A percentile compares a stretch with the other conserved stretches of the same genome.
Conservation (phyloP, 306 rosid genomes). For the Quercus aquifolioides region DNA sequence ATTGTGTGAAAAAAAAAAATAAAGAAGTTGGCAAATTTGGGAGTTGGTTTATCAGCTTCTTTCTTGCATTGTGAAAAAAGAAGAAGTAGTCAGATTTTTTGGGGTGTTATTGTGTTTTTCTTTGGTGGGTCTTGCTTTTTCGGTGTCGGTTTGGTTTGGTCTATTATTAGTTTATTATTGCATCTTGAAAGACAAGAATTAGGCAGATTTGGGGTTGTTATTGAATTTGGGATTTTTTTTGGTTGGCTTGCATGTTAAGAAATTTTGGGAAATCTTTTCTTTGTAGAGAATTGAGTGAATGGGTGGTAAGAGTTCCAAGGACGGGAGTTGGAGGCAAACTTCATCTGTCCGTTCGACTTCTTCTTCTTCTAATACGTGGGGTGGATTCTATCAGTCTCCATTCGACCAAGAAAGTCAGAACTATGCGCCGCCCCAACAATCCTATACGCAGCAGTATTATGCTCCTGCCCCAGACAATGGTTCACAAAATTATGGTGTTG, state of each 20-base stretch:
- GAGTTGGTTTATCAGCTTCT: neutral
- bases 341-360: conserved; percentile 45
- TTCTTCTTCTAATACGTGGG: neutral
- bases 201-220: neutral
- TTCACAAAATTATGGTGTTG: conserved; percentile 6
- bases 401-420: conserved; percentile 42
- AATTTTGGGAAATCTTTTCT: neutral
- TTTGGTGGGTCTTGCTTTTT: neutral
- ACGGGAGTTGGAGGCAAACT: conserved; percentile 37
- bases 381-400: conserved; percentile 30
- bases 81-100: neutral
- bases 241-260: conserved; percentile 9
- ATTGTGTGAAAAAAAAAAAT: neutral
- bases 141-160: neutral
- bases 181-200: neutral
- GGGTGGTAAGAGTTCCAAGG: conserved; percentile 76
- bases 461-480: conserved; percentile 17
- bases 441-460: conserved; percentile 37
- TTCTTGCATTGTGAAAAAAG: neutral
- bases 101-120: conserved; percentile 6
- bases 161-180: neutral
- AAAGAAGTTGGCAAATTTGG: neutral
- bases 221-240: conserved; percentile 9
- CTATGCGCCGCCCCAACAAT: conserved; percentile 45
- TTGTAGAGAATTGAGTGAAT: conserved; percentile 49